A percentile compares a stretch with the other conserved stretches of the same genome.
Evolutionary conservation across 345 rosid genomes (phyloP).

Genomic region (Camelina sativa): DNA sequence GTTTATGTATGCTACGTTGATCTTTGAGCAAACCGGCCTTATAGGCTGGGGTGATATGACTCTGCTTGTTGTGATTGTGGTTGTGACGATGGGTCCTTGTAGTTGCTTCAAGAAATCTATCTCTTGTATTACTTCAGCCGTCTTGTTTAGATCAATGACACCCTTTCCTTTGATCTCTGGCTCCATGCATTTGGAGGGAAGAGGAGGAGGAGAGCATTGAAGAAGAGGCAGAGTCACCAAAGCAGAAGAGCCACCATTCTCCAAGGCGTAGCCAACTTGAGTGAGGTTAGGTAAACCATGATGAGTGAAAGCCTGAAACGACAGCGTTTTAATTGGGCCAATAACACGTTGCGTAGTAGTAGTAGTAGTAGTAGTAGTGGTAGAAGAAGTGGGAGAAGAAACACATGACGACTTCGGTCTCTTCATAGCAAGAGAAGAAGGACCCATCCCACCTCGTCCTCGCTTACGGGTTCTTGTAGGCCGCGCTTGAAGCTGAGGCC

Average conservation of each 20-base stretch:
- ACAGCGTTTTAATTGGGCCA: slow-evolving; percentile 34
- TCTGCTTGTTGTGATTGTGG: slow-evolving; percentile 23
- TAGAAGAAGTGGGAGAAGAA: slow-evolving; percentile 35
- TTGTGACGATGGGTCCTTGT: slow-evolving; percentile 49
- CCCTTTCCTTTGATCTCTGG: slow-evolving; percentile 32
- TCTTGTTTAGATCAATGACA: slow-evolving; percentile 64
- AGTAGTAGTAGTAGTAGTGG: slow-evolving; percentile 23
- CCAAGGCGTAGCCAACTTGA: slow-evolving; percentile 37
- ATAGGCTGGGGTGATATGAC: slow-evolving; percentile 73
- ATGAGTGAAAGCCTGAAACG: slow-evolving; percentile 44
- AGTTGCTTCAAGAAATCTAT: slow-evolving; percentile 54
- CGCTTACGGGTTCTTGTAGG: slow-evolving; percentile 90
- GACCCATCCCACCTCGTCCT: slow-evolving; percentile 66
- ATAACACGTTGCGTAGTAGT: slow-evolving; percentile 18
- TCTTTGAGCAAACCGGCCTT: slow-evolving; percentile 81
- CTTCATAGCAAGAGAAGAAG: slow-evolving; percentile 51
- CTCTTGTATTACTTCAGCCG: slow-evolving; percentile 50
- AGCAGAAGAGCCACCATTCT: slow-evolving; percentile 45
- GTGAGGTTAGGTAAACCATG: slow-evolving; percentile 48
- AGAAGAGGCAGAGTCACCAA: slow-evolving; percentile 83
- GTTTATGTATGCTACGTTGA: slow-evolving; percentile 65
- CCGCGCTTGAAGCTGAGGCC: slow-evolving; percentile 89
- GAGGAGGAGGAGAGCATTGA: slow-evolving; percentile 57
- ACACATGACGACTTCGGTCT: slow-evolving; percentile 50
- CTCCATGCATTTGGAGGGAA: slow-evolving; percentile 52